Evolutionary conservation across 176 grass and related monocot genomes (phyloP), one percentile per base, ranked within the genome.

Genomic region (Elaeis guineensis): DNA sequence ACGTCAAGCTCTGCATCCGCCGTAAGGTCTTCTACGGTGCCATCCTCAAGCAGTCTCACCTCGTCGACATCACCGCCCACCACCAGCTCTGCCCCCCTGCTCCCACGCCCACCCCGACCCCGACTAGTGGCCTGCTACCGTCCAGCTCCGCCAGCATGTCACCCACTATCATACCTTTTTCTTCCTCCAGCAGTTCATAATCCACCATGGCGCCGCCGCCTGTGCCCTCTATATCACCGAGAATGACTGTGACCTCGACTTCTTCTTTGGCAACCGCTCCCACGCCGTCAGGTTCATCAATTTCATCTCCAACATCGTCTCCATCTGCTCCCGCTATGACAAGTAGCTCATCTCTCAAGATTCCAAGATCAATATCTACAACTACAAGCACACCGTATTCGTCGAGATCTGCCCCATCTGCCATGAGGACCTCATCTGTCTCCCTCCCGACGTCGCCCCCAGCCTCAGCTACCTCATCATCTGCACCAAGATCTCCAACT

Each of bases 291-390:
- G 80, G 52, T 79, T 95, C 35, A 86, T 95, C 48, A 82, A 95
- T 22, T 95, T 95, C 79, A 68, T 95, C 25, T 23, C 66, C 59
- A 71, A 71, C 44, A 79, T 90, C 21, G 76, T 86, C 6, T 86
- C 90, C 21, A 29, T 95, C 63, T 70, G 67, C 0, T 83, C 71
- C 32, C 64, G 67, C 62, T 77, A 79, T 5, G 82, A 84, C 16
- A 95, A 86, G 77, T 79, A 95, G 61, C 90, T 95, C 12, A 86
- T 95, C 44, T 95, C 90, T 4, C 90, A 95, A 23, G 86, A 95
- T 54, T 23, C 15, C 2, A 95, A 95, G 75, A 89, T 79, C 53
- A 86, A 18, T n/a, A 39, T 83, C 23, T 95, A 84, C 59, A 95
- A 89, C 66, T 95, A 95, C 72, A 95, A 90, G 76, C 63, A 90